Conservation (phyloP, 2,329 filamentous ascomycete species). For the Penicillium griseofulvum region DNA sequence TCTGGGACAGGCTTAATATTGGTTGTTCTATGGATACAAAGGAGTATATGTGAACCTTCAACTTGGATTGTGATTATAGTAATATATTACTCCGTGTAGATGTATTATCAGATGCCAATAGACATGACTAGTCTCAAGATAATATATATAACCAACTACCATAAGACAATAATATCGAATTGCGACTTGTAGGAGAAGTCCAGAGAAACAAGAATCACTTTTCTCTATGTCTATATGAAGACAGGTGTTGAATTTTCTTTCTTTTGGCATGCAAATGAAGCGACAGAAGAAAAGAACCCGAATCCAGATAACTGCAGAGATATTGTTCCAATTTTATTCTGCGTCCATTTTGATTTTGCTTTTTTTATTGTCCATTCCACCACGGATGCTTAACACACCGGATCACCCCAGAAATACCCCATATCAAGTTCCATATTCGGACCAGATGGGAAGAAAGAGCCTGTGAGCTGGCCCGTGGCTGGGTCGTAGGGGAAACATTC, state of each 20-base stretch:
- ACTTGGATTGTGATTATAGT: neutral
- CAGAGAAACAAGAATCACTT: conserved; percentile 8
- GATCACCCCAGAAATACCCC: conserved; percentile 33
- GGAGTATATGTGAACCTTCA: neutral
- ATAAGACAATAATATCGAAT: neutral
- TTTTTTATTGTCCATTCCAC: neutral
- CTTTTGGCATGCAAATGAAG: conserved; percentile 9
- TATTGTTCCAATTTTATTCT: conserved; percentile 4
- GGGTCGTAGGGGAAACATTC: conserved; percentile 37
- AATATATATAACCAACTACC: neutral
- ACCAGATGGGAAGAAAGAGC: conserved; percentile 37
- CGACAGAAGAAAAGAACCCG: conserved; percentile 3
- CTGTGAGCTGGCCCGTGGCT: conserved; percentile 36
- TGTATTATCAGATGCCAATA: neutral
- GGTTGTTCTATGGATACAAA: neutral
- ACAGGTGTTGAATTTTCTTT: neutral
- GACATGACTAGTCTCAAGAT: neutral
- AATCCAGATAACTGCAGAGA: conserved; percentile 2
- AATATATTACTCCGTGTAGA: neutral
- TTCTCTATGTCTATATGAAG: conserved; percentile 7
- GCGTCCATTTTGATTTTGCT: neutral
- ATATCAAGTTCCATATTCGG: conserved; percentile 33
- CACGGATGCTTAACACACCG: conserved; percentile 19
- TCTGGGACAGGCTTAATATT: neutral
- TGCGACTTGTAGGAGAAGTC: neutral